A percentile compares a stretch with the other conserved stretches of the same genome.
Conservation (phyloP, 768 basidiomycete species). For the Tephrocybe sp. region DNA sequence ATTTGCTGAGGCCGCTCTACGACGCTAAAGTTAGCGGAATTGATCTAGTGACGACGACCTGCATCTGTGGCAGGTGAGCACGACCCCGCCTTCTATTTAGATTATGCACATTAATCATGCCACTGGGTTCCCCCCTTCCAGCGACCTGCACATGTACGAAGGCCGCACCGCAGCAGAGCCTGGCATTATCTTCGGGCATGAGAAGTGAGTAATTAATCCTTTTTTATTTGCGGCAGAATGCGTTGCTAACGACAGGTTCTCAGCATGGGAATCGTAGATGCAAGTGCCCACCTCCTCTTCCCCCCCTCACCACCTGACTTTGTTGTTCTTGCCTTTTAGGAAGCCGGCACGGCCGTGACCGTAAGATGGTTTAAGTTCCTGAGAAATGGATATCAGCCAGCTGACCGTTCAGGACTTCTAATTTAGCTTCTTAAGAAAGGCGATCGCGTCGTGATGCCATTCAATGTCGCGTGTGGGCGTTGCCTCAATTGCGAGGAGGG, state of each 20-base stretch:
- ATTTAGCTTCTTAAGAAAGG: slow-evolving; percentile 49
- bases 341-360: slow-evolving; percentile 44
- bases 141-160: slow-evolving; percentile 59
- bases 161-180: slow-evolving; percentile 50
- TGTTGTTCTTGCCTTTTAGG: slow-evolving; percentile 23
- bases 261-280: slow-evolving; percentile 51
- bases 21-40: not conserved
- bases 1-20: not conserved
- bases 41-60: slow-evolving; percentile 45
- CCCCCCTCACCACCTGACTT: not conserved
- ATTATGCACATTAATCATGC: no score
- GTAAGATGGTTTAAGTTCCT: slow-evolving; percentile 22
- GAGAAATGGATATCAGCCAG: not conserved
- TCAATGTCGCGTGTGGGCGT: slow-evolving; percentile 59
- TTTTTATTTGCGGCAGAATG: not conserved
- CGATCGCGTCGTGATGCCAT: slow-evolving; percentile 61
- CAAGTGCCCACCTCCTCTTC: slow-evolving; percentile 15
- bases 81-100: no score
- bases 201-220: slow-evolving; percentile 36
- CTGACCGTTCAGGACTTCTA: no score
- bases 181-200: slow-evolving; percentile 54
- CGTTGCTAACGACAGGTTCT: not conserved
- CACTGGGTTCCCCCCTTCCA: no score
- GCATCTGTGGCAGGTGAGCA: slow-evolving; percentile 48
- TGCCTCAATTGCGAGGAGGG: slow-evolving; percentile 58